These are phyloP conservation scores for Pseudocercospora crystallina DNA, from an alignment of 2,329 filamentous ascomycete species.

Conservation along the genomic window DNA sequence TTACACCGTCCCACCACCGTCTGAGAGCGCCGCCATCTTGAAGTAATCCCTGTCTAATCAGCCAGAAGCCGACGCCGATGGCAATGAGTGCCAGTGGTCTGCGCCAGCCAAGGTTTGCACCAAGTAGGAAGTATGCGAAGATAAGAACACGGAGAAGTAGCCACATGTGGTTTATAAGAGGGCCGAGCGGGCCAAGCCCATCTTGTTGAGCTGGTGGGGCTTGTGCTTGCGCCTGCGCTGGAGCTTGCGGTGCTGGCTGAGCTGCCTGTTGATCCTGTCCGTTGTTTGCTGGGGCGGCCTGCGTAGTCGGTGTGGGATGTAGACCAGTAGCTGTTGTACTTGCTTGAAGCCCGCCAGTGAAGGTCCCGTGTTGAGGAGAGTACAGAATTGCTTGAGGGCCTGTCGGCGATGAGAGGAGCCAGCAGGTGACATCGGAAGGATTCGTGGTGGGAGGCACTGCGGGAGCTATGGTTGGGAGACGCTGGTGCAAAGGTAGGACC, in stretches of 20 bases:
- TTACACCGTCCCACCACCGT: conserved; percentile 46
- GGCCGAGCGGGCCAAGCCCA: conserved; percentile 29
- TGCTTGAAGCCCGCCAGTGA: conserved; percentile 17
- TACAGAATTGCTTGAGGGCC: conserved; percentile 48
- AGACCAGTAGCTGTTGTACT: neutral
- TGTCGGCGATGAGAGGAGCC: conserved; percentile 46
- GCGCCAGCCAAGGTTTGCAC: conserved; percentile 45
- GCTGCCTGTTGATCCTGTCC: conserved; percentile 16
- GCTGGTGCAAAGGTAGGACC: conserved; percentile 18
- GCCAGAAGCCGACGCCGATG: conserved; percentile 42
- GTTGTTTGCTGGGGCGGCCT: neutral
- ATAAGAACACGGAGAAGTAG: conserved; percentile 58
- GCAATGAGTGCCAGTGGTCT: conserved; percentile 43
- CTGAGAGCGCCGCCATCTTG: conserved; percentile 40
- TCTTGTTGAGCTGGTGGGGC: conserved; percentile 15
- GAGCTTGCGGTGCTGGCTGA: conserved; percentile 19
- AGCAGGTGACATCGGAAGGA: conserved; percentile 35
- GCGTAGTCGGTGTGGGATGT: conserved; percentile 19
- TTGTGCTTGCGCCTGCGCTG: conserved; percentile 15
- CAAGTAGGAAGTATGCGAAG: conserved; percentile 59
- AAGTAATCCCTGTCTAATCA: conserved; percentile 44
- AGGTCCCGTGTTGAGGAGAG: conserved; percentile 38
- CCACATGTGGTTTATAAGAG: conserved; percentile 51
- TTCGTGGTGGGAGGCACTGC: neutral
- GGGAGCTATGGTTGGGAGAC: conserved; percentile 3